Base-by-base conservation (phyloP, 2,329 filamentous ascomycete species). In the Cyclaneusma minus region DNA sequence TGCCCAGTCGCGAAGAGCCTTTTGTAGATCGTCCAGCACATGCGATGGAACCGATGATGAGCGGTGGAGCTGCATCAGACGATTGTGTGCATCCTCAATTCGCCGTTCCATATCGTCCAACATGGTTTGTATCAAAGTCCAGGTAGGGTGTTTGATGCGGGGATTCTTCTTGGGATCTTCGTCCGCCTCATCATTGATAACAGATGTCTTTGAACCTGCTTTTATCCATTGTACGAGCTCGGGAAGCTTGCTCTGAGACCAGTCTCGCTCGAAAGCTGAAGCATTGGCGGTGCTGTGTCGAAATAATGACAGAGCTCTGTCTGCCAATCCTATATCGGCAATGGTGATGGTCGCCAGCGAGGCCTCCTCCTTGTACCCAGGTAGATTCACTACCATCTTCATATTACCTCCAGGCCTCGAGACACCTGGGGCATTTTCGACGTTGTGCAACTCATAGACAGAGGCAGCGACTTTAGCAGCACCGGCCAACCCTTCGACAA, bases 161-260 rank as follows among this genome's bases (percentile, higher is more conserved):
- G 18, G n/a, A 11, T 11, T 20, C 11, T 20, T 20, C 8, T 20
- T 7, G n/a, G 18, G 18, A 8, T 7, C 11, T 20, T 7, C 18
- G 41, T 57, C 41, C 7, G 51, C 50, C 27, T 57, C 51, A 1
- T 49, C 31, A 20, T 47, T 32, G 26, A 56, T 39, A 33, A 50
- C 6, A 45, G 22, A 56, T 47, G 29, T 60, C 58, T 2, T 9
- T n/a, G 4, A 37, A 13, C 44, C 47, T 28, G 44, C 48, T 43
- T 55, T 67, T 20, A 89, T 52, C 80, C 81, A 89, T 22, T 69
- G 54, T 7, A 63, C 54, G 7, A 89, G 45, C 4, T 54, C 49
- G 3, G 77, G 68, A 1, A 89, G 43, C 16, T 78, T 78, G 48
- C 79, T 84, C 23, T 63, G 56, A 35, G 64, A 73, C 82, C 82